Evolutionary conservation across 2,329 filamentous ascomycete genomes (phyloP).

Genomic region (Emericellopsis cladophorae): DNA sequence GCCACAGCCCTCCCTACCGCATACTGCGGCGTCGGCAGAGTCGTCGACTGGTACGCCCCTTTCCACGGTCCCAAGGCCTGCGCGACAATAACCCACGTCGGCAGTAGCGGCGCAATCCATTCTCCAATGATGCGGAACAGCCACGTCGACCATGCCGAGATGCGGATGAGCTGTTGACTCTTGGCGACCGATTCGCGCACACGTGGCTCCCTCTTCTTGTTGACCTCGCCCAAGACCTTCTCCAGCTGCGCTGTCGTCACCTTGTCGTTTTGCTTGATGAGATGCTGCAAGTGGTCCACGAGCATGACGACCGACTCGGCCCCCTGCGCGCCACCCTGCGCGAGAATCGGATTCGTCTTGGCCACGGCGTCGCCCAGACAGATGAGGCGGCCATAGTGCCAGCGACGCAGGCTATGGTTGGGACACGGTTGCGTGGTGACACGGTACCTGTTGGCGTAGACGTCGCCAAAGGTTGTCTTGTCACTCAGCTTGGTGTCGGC

Average conservation of each 20-base stretch:
- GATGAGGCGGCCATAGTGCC: neutral
- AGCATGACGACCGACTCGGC: slow-evolving; percentile 1
- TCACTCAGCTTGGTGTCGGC: neutral
- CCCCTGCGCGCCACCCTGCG: neutral
- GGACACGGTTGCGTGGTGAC: neutral
- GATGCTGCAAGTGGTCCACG: neutral
- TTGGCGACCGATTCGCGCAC: neutral
- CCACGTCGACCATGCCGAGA: neutral
- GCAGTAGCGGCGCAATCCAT: neutral
- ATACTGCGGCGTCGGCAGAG: neutral
- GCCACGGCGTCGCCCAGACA: neutral
- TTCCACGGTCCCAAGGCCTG: neutral
- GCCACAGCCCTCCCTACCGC: neutral
- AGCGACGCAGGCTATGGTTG: neutral
- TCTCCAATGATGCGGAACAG: neutral
- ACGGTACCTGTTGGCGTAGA: neutral
- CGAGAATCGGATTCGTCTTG: neutral
- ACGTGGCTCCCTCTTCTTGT: neutral
- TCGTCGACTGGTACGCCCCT: neutral
- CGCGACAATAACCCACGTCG: neutral
- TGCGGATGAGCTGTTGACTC: neutral
- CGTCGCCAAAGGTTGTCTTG: slow-evolving; percentile 1
- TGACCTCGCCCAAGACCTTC: neutral
- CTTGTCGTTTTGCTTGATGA: neutral
- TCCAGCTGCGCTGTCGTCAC: neutral